A percentile compares a stretch with the other conserved stretches of the same genome.
phyloP scores from a whole-genome alignment of 331 rosid genomes.

The Phaseolus coccineus region DNA sequence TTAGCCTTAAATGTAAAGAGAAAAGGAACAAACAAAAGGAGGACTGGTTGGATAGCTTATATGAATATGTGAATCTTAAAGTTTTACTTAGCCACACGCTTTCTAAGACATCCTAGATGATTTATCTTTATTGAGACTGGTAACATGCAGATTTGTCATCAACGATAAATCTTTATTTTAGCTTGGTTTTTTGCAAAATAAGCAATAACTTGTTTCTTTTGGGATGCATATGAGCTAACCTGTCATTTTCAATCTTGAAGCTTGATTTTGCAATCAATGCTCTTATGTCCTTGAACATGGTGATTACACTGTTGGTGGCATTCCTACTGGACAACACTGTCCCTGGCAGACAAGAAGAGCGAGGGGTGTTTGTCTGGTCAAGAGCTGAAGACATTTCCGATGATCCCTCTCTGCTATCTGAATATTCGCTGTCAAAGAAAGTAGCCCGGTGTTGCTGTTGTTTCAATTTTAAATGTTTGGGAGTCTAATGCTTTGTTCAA shows the following conservation, averaged over 20 bases:
- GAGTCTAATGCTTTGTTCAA: constrained; percentile 47
- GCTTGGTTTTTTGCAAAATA: constrained; percentile 16
- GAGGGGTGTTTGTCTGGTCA: constrained; percentile 86
- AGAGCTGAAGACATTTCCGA: constrained; percentile 58
- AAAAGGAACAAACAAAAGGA: background rate
- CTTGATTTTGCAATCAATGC: constrained; percentile 88
- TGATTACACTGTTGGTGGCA: constrained; percentile 83
- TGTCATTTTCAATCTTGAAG: constrained; percentile 45
- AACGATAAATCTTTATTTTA: background rate
- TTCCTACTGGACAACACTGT: constrained; percentile 85
- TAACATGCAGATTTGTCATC: background rate
- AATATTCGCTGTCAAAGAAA: constrained; percentile 74
- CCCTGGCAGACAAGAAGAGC: constrained; percentile 82
- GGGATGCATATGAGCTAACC: constrained; percentile 35
- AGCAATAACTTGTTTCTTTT: constrained; percentile 1
- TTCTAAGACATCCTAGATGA: constrained; percentile 1
- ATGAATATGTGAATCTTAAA: background rate
- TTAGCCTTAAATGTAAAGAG: background rate
- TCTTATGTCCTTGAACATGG: constrained; percentile 93
- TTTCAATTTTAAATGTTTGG: constrained; percentile 62
- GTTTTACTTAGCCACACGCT: constrained; percentile 3
- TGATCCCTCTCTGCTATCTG: constrained; percentile 70
- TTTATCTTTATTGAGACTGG: constrained; percentile 16
- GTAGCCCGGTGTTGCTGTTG: constrained; percentile 54
- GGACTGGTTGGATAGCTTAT: background rate